Conservation (phyloP, 2,329 filamentous ascomycete genomes). For the Neofusicoccum sp. region DNA sequence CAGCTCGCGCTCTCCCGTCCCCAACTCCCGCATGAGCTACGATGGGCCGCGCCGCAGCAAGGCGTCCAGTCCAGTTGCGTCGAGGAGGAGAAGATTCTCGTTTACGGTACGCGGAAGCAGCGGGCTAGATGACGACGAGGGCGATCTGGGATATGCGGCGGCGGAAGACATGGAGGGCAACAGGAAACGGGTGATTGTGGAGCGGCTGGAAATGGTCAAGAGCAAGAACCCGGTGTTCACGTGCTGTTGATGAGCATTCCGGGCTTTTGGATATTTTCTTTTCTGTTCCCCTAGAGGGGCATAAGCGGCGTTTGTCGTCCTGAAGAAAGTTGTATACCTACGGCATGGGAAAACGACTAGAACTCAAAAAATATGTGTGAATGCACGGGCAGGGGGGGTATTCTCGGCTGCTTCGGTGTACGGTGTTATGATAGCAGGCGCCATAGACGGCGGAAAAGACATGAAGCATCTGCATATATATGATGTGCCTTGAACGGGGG, state of each 20-base stretch:
- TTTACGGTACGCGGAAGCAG: slow-evolving; percentile 36
- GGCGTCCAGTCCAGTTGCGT: slow-evolving; percentile 27
- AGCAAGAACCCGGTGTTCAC: slow-evolving; percentile 93
- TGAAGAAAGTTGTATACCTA: slow-evolving; percentile 11
- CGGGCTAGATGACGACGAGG: slow-evolving; percentile 69
- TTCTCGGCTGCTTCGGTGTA: neutral
- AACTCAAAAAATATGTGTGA: neutral
- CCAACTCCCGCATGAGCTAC: slow-evolving; percentile 41
- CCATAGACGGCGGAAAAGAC: neutral
- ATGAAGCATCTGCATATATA: neutral
- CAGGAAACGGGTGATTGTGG: slow-evolving; percentile 91
- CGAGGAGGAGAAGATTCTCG: slow-evolving; percentile 43
- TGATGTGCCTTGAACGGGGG: neutral
- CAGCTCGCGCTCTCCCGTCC: slow-evolving; percentile 26
- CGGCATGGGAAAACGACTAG: neutral
- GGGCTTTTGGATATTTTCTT: neutral
- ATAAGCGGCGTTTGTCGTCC: neutral
- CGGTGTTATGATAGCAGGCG: neutral
- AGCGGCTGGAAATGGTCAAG: slow-evolving; percentile 93
- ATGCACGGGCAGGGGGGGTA: neutral
- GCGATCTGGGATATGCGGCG: slow-evolving; percentile 90
- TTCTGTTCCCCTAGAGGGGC: slow-evolving; percentile 5
- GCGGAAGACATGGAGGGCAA: slow-evolving; percentile 92
- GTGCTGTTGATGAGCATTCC: slow-evolving; percentile 68
- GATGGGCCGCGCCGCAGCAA: slow-evolving; percentile 35